Conservation (phyloP, 371 early-diverging fungal genomes). For the Actinomortierella ambigua region DNA sequence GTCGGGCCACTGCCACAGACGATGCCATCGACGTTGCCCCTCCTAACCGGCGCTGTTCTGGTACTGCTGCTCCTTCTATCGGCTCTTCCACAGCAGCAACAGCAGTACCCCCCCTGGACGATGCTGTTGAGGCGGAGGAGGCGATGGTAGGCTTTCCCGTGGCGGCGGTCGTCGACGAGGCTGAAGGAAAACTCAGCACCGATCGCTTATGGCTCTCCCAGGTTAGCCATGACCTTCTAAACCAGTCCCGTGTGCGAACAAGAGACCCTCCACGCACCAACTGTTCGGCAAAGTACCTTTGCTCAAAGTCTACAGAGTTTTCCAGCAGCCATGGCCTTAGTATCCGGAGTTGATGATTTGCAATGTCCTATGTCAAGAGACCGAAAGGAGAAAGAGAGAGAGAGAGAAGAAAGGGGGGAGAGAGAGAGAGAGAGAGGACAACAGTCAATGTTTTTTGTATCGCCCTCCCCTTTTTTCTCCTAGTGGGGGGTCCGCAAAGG, state of each 20-base stretch:
- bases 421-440: neutral
- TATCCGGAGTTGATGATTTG: slow-evolving; percentile 68
- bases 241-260: slow-evolving; percentile 47
- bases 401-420: slow-evolving; percentile 2
- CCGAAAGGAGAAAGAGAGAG: slow-evolving; percentile 19
- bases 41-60: too few relatives aligned
- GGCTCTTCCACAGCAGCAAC: too few relatives aligned
- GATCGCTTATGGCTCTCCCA: slow-evolving; percentile 39
- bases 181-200: slow-evolving; percentile 5
- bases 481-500: neutral
- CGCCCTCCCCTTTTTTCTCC: too few relatives aligned
- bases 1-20: too few relatives aligned
- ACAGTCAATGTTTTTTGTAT: neutral
- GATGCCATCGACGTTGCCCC: too few relatives aligned
- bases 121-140: neutral
- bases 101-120: too few relatives aligned
- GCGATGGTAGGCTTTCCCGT: slow-evolving; percentile 7
- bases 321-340: slow-evolving; percentile 62
- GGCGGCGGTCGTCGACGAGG: neutral
- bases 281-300: slow-evolving; percentile 64
- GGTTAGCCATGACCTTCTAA: slow-evolving; percentile 43
- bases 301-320: slow-evolving; percentile 58
- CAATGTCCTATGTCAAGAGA: slow-evolving; percentile 57
- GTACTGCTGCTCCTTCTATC: too few relatives aligned
- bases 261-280: slow-evolving; percentile 43